These are phyloP conservation scores for Epichloe coenophiala DNA, from an alignment of 2,329 filamentous ascomycete genomes.

Conservation along the genomic window DNA sequence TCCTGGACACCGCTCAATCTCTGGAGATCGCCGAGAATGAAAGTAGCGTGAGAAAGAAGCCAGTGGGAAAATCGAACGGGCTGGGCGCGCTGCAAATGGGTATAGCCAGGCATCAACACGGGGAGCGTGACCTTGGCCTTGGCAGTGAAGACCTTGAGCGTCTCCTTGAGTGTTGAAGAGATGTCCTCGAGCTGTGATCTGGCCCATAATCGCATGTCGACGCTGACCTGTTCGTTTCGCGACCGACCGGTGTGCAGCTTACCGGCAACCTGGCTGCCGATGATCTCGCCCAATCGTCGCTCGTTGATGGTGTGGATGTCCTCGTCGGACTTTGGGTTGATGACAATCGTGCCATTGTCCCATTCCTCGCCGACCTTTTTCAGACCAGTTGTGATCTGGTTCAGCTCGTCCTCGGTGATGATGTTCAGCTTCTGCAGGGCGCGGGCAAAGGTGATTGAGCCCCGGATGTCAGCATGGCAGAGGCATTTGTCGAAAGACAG, in stretches of 20 bases:
- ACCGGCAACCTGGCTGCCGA: constrained; percentile 32
- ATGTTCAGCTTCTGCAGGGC: constrained; percentile 50
- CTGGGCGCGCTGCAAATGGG: constrained; percentile 14
- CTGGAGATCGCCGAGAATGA: constrained; percentile 14
- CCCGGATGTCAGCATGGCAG: constrained; percentile 52
- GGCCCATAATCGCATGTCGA: constrained; percentile 59
- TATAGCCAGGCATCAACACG: constrained; percentile 16
- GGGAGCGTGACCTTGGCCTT: neutral
- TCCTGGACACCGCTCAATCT: constrained; percentile 12
- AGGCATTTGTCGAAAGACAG: constrained; percentile 52
- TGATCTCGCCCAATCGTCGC: constrained; percentile 49
- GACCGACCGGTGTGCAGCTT: constrained; percentile 59
- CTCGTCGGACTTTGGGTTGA: constrained; percentile 12
- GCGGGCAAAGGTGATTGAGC: constrained; percentile 51
- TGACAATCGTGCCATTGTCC: constrained; percentile 13
- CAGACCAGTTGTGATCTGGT: neutral
- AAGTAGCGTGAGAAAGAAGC: constrained; percentile 12
- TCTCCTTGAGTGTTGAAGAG: neutral
- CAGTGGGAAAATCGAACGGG: constrained; percentile 13
- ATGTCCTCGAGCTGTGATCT: constrained; percentile 13
- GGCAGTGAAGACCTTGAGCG: neutral
- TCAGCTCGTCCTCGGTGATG: constrained; percentile 27
- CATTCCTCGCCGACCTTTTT: constrained; percentile 11
- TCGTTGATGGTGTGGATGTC: constrained; percentile 41
- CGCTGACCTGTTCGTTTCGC: constrained; percentile 61